Conservation (phyloP, 768 basidiomycete genomes). For the Phaeotremella skinneri region DNA sequence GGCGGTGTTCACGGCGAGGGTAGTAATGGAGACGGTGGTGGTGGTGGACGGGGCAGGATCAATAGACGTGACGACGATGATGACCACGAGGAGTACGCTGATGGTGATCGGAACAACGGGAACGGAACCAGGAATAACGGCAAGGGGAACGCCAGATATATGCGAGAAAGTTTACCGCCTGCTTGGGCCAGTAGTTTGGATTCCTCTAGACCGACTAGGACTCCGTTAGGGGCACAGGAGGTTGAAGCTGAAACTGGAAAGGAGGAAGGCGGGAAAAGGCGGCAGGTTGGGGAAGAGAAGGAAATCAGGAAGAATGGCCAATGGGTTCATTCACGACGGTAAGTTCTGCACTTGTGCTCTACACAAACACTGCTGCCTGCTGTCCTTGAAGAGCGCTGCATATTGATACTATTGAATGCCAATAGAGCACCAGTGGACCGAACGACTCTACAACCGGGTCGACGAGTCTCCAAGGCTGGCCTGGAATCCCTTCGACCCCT, state of each 20-base stretch:
- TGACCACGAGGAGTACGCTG: constrained; percentile 35
- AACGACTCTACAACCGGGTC: constrained; percentile 79
- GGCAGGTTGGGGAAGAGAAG: constrained; percentile 71
- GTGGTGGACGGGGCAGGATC: constrained; percentile 37
- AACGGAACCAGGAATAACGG: constrained; percentile 56
- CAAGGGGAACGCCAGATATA: constrained; percentile 63
- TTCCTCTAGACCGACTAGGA: constrained; percentile 12
- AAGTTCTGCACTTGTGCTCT: constrained; percentile 40
- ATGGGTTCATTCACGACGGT: constrained; percentile 73
- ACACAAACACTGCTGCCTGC: background rate
- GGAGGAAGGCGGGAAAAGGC: constrained; percentile 11
- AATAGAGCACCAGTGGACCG: constrained; percentile 75
- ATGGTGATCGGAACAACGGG: constrained; percentile 51
- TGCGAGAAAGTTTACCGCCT: constrained; percentile 74
- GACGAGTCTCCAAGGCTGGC: constrained; percentile 89
- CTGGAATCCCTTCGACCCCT: constrained; percentile 58
- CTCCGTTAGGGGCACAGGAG: background rate
- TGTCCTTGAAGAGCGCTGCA: background rate
- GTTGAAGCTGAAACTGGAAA: constrained; percentile 1
- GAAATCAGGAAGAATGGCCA: constrained; percentile 86
- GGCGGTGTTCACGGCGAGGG: constrained; percentile 35
- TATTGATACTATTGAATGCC: constrained; percentile 4
- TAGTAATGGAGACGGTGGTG: background rate
- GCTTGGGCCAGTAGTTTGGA: constrained; percentile 52
- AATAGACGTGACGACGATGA: constrained; percentile 33